Evolutionary conservation across 805 yeast genomes (phyloP).

Genomic region (Nakazawaea anatomiae): DNA sequence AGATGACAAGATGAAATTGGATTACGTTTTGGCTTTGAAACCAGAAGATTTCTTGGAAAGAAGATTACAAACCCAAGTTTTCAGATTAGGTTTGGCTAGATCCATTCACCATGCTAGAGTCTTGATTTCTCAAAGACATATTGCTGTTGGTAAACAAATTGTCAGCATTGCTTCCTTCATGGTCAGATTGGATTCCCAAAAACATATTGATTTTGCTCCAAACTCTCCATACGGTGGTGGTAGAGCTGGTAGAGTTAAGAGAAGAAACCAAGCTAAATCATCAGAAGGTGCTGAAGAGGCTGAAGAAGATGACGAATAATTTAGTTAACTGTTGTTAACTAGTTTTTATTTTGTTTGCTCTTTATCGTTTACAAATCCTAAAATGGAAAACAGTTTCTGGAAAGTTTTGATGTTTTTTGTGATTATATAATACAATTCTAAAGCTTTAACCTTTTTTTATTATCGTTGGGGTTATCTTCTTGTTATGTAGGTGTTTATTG

Average conservation of each 20-base stretch:
- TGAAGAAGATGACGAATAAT: slow-evolving; percentile 49
- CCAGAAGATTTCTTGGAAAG: slow-evolving; percentile 99
- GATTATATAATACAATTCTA: not conserved
- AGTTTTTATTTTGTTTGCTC: too few species aligned
- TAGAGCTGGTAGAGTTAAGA: slow-evolving; percentile 99
- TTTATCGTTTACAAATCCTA: not conserved
- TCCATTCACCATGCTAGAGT: slow-evolving; percentile 99
- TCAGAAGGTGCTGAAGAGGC: slow-evolving; percentile 69
- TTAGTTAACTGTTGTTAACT: slow-evolving; percentile 16
- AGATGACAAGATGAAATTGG: slow-evolving; percentile 99
- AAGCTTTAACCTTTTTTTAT: slow-evolving; percentile 9
- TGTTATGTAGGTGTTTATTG: slow-evolving; percentile 3
- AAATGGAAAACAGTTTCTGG: slow-evolving; percentile 8
- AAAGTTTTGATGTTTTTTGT: slow-evolving; percentile 11
- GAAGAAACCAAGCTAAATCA: slow-evolving; percentile 77
- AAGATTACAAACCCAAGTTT: slow-evolving; percentile 99
- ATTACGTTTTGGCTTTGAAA: slow-evolving; percentile 97
- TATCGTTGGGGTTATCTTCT: not conserved
- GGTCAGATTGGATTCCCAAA: slow-evolving; percentile 99
- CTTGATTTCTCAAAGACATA: slow-evolving; percentile 97
- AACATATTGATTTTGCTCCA: slow-evolving; percentile 99
- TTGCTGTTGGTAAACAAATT: slow-evolving; percentile 99
- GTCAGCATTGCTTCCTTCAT: slow-evolving; percentile 98
- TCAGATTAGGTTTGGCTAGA: slow-evolving; percentile 99
- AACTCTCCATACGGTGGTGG: slow-evolving; percentile 99